These are phyloP conservation scores for Gremmenia infestans DNA, from an alignment of 2,329 filamentous ascomycete genomes.

Conservation along the genomic window DNA sequence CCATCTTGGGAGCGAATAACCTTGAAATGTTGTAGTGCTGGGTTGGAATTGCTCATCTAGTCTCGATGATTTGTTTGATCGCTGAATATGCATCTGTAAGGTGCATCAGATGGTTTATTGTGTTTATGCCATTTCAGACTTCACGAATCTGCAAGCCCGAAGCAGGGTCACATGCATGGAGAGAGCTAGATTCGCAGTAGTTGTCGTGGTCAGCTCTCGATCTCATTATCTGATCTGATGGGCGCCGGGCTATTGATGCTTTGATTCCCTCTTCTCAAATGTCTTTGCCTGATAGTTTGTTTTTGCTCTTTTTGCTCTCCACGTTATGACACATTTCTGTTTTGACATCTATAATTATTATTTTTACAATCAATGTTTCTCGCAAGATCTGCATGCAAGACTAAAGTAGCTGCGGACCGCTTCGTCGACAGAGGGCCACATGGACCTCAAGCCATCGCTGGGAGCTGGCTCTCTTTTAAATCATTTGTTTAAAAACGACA, in stretches of 20 bases:
- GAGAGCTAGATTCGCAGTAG: slow-evolving; percentile 1
- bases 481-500: slow-evolving; percentile 14
- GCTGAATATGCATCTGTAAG: slow-evolving; percentile 10
- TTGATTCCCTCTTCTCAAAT: slow-evolving; percentile 5
- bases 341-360: background rate
- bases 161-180: background rate
- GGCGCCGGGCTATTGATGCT: background rate
- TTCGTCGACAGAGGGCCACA: slow-evolving; percentile 2
- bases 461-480: slow-evolving; percentile 18
- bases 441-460: slow-evolving; percentile 21
- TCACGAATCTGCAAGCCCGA: slow-evolving; percentile 4
- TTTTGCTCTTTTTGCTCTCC: slow-evolving; percentile 18
- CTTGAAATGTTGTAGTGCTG: background rate
- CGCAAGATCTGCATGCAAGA: background rate
- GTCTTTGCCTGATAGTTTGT: slow-evolving; percentile 3
- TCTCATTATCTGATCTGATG: background rate
- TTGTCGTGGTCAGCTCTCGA: background rate
- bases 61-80: slow-evolving; percentile 18
- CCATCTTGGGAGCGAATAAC: background rate
- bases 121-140: slow-evolving; percentile 19
- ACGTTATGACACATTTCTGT: slow-evolving; percentile 19
- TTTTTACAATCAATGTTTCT: slow-evolving; percentile 8
- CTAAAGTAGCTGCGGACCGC: background rate
- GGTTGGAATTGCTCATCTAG: slow-evolving; percentile 6
- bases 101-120: slow-evolving; percentile 13